Conservation (phyloP, 306 rosid genomes). For the Dryas octopetala region DNA sequence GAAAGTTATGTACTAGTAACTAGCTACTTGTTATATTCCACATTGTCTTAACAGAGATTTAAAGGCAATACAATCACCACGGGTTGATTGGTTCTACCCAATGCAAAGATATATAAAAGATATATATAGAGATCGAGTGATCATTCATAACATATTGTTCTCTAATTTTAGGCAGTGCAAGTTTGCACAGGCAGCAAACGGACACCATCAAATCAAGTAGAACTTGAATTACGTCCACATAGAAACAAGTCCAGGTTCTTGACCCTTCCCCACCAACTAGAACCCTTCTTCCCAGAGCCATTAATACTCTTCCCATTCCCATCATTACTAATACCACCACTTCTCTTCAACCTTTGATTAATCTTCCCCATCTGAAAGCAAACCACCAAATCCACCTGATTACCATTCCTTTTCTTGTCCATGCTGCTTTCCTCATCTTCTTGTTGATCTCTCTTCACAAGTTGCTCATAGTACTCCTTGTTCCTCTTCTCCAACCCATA, state of each 20-base stretch:
- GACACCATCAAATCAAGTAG: conserved; percentile 10
- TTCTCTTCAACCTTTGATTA: conserved; percentile 39
- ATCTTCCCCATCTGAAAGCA: conserved; percentile 56
- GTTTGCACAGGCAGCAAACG: no score
- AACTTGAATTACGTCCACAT: conserved; percentile 57
- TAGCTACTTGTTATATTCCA: no score
- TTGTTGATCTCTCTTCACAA: conserved; percentile 37
- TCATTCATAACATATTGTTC: no score
- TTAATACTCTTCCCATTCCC: conserved; percentile 23
- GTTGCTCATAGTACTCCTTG: conserved; percentile 72
- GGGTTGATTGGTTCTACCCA: no score
- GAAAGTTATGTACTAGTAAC: no score
- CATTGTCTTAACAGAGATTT: no score
- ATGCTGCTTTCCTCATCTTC: conserved; percentile 15
- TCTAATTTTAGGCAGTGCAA: no score
- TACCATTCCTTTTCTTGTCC: conserved; percentile 22
- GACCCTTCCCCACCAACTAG: conserved; percentile 58
- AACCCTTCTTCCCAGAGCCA: conserved; percentile 22
- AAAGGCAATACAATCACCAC: no score
- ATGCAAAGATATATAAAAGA: no score
- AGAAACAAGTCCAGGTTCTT: conserved; percentile 75
- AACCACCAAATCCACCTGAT: conserved; percentile 51
- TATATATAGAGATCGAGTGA: no score
- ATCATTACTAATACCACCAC: not conserved
- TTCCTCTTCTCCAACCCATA: conserved; percentile 86